These are phyloP conservation scores for Termitomyces sp. DNA, from an alignment of 768 basidiomycete genomes.

Conservation along the genomic window DNA sequence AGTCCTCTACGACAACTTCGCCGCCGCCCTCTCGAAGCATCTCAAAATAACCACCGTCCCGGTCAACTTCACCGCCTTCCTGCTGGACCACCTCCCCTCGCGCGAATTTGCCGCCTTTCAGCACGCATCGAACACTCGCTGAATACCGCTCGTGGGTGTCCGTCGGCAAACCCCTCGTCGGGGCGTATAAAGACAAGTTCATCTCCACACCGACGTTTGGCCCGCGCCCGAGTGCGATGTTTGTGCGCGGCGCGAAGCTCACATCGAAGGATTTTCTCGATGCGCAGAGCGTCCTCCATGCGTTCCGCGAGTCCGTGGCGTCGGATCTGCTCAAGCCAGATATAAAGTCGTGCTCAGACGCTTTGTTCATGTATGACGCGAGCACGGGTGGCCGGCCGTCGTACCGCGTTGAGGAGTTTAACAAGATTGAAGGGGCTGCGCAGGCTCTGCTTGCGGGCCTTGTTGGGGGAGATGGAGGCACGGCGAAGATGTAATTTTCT, in stretches of 20 bases:
- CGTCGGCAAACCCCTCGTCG: constrained; percentile 28
- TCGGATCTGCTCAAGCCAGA: constrained; percentile 11
- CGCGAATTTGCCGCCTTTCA: too few relatives aligned
- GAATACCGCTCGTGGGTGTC: constrained; percentile 31
- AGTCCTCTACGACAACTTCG: constrained; percentile 24
- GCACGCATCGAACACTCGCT: constrained; percentile 22
- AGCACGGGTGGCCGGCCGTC: constrained; percentile 30
- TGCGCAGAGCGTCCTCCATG: constrained; percentile 21
- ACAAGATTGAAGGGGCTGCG: too few relatives aligned
- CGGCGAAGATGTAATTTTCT: too few relatives aligned
- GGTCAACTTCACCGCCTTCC: constrained; percentile 27
- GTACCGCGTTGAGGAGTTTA: constrained; percentile 15
- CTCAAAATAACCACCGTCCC: too few relatives aligned
- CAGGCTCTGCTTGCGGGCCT: too few relatives aligned
- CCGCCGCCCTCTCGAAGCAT: constrained; percentile 18
- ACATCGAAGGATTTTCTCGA: constrained; percentile 21
- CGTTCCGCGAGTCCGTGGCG: constrained; percentile 21
- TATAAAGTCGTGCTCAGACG: constrained; percentile 26
- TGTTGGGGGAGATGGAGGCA: too few relatives aligned
- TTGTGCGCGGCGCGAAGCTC: constrained; percentile 20
- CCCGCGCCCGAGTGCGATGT: constrained; percentile 25
- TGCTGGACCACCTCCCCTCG: too few relatives aligned
- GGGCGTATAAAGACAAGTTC: constrained; percentile 16
- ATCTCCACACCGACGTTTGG: constrained; percentile 24
- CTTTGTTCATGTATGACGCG: constrained; percentile 32